Evolutionary conservation across 495 filamentous ascomycete species (phyloP).

Genomic region (Penicillium samsonianum): DNA sequence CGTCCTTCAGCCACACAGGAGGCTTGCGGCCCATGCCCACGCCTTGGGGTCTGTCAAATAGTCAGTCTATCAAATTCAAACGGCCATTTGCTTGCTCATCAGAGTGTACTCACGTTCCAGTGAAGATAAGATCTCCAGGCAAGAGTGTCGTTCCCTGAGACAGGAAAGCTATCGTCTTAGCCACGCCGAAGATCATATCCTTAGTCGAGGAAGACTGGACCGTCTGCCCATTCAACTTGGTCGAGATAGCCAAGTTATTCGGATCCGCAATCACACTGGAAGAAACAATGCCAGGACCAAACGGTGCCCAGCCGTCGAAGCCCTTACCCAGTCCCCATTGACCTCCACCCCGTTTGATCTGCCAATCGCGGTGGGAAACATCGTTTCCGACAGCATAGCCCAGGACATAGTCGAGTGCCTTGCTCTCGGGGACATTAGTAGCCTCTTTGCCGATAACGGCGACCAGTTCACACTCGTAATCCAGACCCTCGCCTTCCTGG

Average conservation of each 20-base stretch:
- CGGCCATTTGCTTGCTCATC: not conserved
- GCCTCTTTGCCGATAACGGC: slow-evolving; percentile 73
- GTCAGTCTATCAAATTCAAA: not conserved
- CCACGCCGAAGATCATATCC: slow-evolving; percentile 83
- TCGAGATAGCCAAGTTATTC: slow-evolving; percentile 64
- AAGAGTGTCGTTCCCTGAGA: slow-evolving; percentile 75
- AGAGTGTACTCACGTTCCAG: slow-evolving; percentile 67
- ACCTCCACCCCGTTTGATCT: slow-evolving; percentile 73
- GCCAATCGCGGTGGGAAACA: slow-evolving; percentile 82
- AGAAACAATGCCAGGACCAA: slow-evolving; percentile 77
- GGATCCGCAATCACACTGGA: slow-evolving; percentile 67
- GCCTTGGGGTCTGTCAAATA: slow-evolving; percentile 61
- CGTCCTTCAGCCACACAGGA: slow-evolving; percentile 74
- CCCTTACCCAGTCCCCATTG: slow-evolving; percentile 85
- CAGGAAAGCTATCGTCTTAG: slow-evolving; percentile 71
- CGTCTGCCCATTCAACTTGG: slow-evolving; percentile 68
- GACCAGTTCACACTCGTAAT: slow-evolving; percentile 87
- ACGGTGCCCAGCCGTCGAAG: slow-evolving; percentile 89
- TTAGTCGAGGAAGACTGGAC: slow-evolving; percentile 74
- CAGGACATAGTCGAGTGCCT: slow-evolving; percentile 72
- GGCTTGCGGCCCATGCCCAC: slow-evolving; percentile 78
- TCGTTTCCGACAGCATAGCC: slow-evolving; percentile 85
- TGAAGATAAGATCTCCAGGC: slow-evolving; percentile 82
- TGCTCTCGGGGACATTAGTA: slow-evolving; percentile 62
- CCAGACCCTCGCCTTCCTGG: slow-evolving; percentile 62